Percentiles rank a stretch among this genome's conserved stretches.
Conservation (phyloP, 345 rosid species). For the Noccaea bulbosa region DNA sequence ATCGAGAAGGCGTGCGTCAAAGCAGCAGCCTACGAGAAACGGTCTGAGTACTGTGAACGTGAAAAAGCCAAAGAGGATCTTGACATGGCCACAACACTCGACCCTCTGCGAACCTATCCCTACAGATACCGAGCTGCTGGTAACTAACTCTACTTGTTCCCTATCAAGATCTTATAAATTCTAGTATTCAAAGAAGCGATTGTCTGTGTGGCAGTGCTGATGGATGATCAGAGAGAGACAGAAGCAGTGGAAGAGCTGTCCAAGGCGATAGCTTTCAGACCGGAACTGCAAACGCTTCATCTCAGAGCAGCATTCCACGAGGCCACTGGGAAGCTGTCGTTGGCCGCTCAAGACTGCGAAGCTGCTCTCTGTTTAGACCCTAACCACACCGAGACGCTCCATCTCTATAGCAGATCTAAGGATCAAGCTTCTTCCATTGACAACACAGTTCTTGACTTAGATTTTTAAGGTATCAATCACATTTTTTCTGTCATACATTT, state of each 20-base stretch:
- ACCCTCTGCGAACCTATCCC: slow-evolving; percentile 92
- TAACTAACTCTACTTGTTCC: slow-evolving; percentile 40
- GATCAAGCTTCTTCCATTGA: slow-evolving; percentile 49
- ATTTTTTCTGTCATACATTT: slow-evolving; percentile 12
- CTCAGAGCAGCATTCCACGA: slow-evolving; percentile 95
- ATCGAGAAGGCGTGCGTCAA: slow-evolving; percentile 70
- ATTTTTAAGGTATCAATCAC: slow-evolving; percentile 31
- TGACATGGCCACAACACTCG: slow-evolving; percentile 76
- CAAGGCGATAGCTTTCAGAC: slow-evolving; percentile 85
- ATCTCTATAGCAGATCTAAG: slow-evolving; percentile 69
- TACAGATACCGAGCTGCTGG: slow-evolving; percentile 98
- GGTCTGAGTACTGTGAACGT: slow-evolving; percentile 89
- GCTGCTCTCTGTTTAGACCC: slow-evolving; percentile 97
- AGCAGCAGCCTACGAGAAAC: slow-evolving; percentile 90
- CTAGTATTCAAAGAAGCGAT: slow-evolving; percentile 7
- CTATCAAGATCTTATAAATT: neutral
- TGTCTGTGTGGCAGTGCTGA: slow-evolving; percentile 58
- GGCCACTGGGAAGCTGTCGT: slow-evolving; percentile 65
- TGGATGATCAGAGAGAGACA: slow-evolving; percentile 88
- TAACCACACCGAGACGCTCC: slow-evolving; percentile 68
- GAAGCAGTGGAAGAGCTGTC: slow-evolving; percentile 89
- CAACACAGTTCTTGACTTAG: slow-evolving; percentile 37
- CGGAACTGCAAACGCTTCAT: slow-evolving; percentile 88
- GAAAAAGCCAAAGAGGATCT: slow-evolving; percentile 82
- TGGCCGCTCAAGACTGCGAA: slow-evolving; percentile 75